These are phyloP conservation scores for Coniosporium tulheliwenetii DNA, from an alignment of 2,329 filamentous ascomycete genomes.

Conservation along the genomic window DNA sequence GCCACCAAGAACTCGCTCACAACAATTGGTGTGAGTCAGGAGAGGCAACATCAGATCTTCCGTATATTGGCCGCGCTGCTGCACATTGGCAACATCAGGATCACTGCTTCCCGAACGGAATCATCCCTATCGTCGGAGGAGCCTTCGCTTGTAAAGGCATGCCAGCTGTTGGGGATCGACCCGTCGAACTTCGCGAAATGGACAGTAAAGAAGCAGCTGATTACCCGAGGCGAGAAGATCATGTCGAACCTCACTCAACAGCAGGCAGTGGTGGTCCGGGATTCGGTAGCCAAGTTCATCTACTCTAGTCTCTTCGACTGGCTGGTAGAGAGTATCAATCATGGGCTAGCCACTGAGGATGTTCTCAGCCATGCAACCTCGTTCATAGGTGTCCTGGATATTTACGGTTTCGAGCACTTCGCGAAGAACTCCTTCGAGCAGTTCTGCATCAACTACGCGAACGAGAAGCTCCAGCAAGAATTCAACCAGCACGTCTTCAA, in stretches of 20 bases:
- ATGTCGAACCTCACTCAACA: conserved; percentile 88
- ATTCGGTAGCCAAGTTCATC: conserved; percentile 96
- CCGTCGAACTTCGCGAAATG: conserved; percentile 80
- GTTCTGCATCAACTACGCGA: conserved; percentile 99
- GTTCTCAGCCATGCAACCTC: conserved; percentile 68
- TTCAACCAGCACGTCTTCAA: conserved; percentile 99
- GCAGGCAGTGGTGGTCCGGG: conserved; percentile 84
- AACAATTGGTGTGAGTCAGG: conserved; percentile 67
- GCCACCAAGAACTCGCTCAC: conserved; percentile 74
- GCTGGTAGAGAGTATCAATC: conserved; percentile 95
- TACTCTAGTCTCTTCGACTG: conserved; percentile 98
- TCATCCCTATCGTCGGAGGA: conserved; percentile 70
- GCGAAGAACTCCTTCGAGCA: conserved; percentile 99
- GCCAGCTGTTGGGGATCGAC: conserved; percentile 75
- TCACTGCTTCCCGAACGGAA: conserved; percentile 76
- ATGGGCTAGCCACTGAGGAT: conserved; percentile 74
- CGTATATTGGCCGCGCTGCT: conserved; percentile 77
- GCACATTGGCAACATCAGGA: conserved; percentile 93
- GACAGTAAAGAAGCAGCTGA: conserved; percentile 97
- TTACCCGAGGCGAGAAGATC: conserved; percentile 94
- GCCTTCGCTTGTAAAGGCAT: conserved; percentile 67
- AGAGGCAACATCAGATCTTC: conserved; percentile 75
- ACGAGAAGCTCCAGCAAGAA: conserved; percentile 97
- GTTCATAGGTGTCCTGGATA: conserved; percentile 98
- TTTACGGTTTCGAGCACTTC: conserved; percentile 98